Base-by-base conservation (phyloP, 2,329 filamentous ascomycete species). In the Penicillium concentricum region DNA sequence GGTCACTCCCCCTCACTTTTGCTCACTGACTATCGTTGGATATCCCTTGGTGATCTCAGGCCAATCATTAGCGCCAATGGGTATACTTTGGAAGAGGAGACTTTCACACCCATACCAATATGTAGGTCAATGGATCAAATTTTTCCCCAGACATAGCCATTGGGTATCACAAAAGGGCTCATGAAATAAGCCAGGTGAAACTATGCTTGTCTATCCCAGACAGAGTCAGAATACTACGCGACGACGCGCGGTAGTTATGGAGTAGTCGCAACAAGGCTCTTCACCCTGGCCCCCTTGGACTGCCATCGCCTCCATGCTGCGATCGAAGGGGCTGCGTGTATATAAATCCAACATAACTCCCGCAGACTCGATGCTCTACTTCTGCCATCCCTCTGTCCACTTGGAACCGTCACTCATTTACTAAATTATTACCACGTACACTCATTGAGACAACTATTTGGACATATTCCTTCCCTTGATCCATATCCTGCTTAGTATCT, bases 291-390 rank as follows among this genome's bases (percentile, higher is more conserved):
- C n/a, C 50, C 52, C 51, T 51, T 50, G 30, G 32, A 10, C 15
- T 42, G 12, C 42, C 60, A 57, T 59, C 59, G 44, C 35, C 43
- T 20, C 26, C 22, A 37, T 15, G 4, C 37, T 20, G 16, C 34
- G 16, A 39, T 15, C 24, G 42, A 60, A 63, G 62, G 64, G 62
- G 50, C 51, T 49, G 20, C 12, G 48, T 58, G 3, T 26, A 26
- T 26, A 61, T 61, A 63, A 64, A 60, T 51, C 15, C 37, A n/a
- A 26, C 38, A 28, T 46, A 43, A 51, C 30, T 41, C 44, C 46
- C 45, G 12, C 44, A 49, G 37, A 28, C 52, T 30, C 45, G 15
- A 1, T 4, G 41, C 32, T 38, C 39, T 32, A 18, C 34, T 20
- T 30, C 41, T 26, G 12, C 9, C 24, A 55, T 51, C 26, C 26